phyloP scores from a whole-genome alignment of 495 filamentous ascomycete species.

The Xylaria flabelliformis region DNA sequence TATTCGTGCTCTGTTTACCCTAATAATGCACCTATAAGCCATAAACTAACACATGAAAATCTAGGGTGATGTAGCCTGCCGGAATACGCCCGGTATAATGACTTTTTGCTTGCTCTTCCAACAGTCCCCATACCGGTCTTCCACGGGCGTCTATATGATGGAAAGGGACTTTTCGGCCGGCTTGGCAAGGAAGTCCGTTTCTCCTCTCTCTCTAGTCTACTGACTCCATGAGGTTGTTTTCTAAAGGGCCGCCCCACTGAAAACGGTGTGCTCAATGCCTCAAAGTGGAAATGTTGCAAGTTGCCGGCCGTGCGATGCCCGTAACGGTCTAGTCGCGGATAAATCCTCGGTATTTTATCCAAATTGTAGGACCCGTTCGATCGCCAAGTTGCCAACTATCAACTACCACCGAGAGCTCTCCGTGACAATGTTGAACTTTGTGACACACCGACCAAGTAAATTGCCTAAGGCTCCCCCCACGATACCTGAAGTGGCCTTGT shows the following conservation, averaged over 20 bases:
- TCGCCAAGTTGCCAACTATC: neutral
- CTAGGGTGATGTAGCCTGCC: slow-evolving; percentile 13
- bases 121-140: slow-evolving; percentile 8
- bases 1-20: slow-evolving; percentile 10
- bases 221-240: neutral
- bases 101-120: neutral
- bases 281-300: slow-evolving; percentile 21
- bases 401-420: neutral
- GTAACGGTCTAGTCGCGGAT: slow-evolving; percentile 23
- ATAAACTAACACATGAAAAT: neutral
- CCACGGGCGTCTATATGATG: neutral
- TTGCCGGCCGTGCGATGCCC: slow-evolving; percentile 10
- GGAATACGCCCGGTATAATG: neutral
- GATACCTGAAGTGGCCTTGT: neutral
- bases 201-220: neutral
- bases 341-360: slow-evolving; percentile 22
- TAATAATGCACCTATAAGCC: slow-evolving; percentile 12
- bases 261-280: slow-evolving; percentile 17
- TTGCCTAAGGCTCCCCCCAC: neutral
- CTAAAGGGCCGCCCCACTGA: neutral
- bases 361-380: slow-evolving; percentile 10
- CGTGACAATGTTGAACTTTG: neutral
- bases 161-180: slow-evolving; percentile 10
- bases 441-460: slow-evolving; percentile 11
- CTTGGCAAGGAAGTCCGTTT: slow-evolving; percentile 4